Base-by-base conservation (phyloP, 108 stramenopile species). In the Fistulifera pelliculosa region DNA sequence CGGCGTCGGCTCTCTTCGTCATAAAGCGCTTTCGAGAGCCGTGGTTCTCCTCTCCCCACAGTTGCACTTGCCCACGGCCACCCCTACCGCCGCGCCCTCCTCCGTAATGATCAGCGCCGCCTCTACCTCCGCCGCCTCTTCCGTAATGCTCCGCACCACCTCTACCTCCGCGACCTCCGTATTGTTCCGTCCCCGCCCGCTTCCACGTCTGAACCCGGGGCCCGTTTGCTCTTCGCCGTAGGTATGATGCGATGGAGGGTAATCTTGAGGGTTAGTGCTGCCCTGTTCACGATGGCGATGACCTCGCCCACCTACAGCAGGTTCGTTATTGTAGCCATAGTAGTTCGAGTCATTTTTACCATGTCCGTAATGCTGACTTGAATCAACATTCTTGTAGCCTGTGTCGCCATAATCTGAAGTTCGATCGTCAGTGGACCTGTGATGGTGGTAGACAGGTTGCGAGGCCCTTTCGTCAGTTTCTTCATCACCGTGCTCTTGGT, bases 21-120 rank as follows among this genome's bases (percentile, higher is more conserved):
- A 3, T 11, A 17, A 45, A 45, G 3, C 44, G 16, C 44, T 21
- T 51, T 5, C 26, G 26, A 51, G 15, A 47, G 43, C 25, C 27
- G 21, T 14, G 23, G 1, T 52, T 40, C 27, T 38, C 39, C 54
- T 19, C 31, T 48, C 41, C 43, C 26, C 27, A 28, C 17, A n/a
- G 42, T n/a, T n/a, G 44, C 22, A 23, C 19, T 41, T 47, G 17
- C 6, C 52, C 59, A 31, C 16, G 17, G 1, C 52, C 59, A 31
- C 16, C 69, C 48, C 41, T 23, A n/a, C 26, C 50, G 6, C 59
- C 25, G 25, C 69, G 27, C 21, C 41, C 18, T 10, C 41, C 18
- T 10, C 18, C 18, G 6, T 28, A 14, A 13, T 40, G 26, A 45
- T 38, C 26, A 49, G 25, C 26, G 2, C 22, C 6, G 31, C 56